Percentiles rank a stretch among this genome's conserved stretches.
phyloP scores from a whole-genome alignment of 1,284 basidiomycete species.

The Cutaneotrichosporon dermatis region DNA sequence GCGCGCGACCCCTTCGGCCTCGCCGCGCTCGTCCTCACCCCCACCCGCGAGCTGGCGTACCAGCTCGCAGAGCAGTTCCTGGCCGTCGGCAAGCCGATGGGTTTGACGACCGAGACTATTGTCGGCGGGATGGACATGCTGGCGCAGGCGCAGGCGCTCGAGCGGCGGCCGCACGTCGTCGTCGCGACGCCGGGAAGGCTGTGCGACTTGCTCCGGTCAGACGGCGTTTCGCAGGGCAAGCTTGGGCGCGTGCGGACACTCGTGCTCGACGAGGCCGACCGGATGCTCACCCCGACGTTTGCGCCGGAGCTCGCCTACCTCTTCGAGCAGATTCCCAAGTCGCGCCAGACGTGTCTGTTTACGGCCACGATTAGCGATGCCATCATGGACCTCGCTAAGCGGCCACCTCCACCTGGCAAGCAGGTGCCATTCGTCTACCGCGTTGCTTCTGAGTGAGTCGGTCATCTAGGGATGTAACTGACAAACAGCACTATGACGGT shows the following conservation, averaged over 20 bases:
- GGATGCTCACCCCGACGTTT: constrained; percentile 85
- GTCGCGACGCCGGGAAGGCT: constrained; percentile 95
- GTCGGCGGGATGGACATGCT: constrained; percentile 99
- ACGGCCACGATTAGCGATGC: constrained; percentile 90
- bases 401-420: constrained; percentile 74
- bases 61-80: constrained; percentile 96
- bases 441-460: constrained; percentile 67
- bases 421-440: constrained; percentile 81
- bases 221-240: constrained; percentile 67
- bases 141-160: constrained; percentile 81
- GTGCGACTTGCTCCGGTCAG: constrained; percentile 82
- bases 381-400: constrained; percentile 73
- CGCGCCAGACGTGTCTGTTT: constrained; percentile 92
- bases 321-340: constrained; percentile 71
- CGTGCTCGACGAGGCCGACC: constrained; percentile 94
- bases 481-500: constrained; percentile 72
- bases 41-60: constrained; percentile 92
- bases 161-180: constrained; percentile 81
- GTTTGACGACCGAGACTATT: constrained; percentile 76
- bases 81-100: constrained; percentile 77
- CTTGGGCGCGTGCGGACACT: constrained; percentile 79
- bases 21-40: constrained; percentile 87
- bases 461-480: neutral
- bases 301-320: constrained; percentile 76
- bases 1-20: constrained; percentile 87